phyloP scores from a whole-genome alignment of 2,329 filamentous ascomycete genomes.

The Botrytis fragariae region DNA sequence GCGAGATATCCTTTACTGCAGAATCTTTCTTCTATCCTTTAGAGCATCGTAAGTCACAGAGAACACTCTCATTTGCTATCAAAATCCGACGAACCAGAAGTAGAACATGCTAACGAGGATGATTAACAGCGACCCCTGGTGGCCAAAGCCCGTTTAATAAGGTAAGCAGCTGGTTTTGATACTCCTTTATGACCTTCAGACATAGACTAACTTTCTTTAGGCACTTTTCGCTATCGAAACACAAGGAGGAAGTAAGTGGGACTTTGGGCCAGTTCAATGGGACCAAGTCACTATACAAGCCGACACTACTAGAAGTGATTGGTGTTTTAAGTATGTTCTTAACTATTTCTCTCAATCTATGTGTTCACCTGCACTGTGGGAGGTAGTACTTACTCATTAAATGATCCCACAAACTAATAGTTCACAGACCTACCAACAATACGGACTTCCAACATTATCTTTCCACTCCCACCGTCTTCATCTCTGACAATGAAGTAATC shows the following conservation, averaged over 20 bases:
- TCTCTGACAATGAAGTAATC: neutral
- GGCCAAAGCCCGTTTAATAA: neutral
- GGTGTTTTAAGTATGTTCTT: neutral
- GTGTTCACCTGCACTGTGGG: neutral
- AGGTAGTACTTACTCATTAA: neutral
- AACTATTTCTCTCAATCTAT: neutral
- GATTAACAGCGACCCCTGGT: neutral
- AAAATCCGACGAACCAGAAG: no score
- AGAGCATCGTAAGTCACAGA: neutral
- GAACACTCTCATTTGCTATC: neutral
- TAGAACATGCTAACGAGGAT: neutral
- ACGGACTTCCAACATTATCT: neutral
- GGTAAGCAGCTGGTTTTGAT: neutral
- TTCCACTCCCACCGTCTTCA: neutral
- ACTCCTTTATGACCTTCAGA: no score
- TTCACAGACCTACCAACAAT: neutral
- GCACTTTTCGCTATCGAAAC: slow-evolving; percentile 4
- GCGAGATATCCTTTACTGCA: neutral
- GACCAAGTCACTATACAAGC: slow-evolving; percentile 2
- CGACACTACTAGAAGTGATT: neutral
- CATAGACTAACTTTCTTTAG: neutral
- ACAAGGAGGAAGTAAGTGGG: neutral
- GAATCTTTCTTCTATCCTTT: neutral
- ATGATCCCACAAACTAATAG: neutral
- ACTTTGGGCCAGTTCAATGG: slow-evolving; percentile 11